phyloP scores from a whole-genome alignment of 441 rosid genomes.

The Euphorbia celastroides region DNA sequence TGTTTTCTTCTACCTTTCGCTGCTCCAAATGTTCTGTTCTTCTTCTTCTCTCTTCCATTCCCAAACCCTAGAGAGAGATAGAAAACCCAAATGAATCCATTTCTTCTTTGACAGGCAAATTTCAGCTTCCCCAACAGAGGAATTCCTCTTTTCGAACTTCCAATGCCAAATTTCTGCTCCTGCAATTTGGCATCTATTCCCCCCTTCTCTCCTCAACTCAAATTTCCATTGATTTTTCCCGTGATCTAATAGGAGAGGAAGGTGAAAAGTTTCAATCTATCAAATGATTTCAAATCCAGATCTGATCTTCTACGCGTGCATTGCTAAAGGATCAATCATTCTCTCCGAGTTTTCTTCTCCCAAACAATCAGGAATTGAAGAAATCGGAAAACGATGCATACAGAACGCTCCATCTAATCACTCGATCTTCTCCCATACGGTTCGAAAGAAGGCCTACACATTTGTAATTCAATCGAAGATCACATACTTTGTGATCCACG shows the following conservation, averaged over 20 bases:
- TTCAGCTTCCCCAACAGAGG: not conserved
- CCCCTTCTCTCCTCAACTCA: not conserved
- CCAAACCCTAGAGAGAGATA: slow-evolving; percentile 24
- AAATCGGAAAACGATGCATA: slow-evolving; percentile 53
- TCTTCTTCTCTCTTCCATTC: slow-evolving; percentile 6
- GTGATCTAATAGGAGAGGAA: not conserved
- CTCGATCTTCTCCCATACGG: slow-evolving; percentile 67
- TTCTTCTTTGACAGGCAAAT: not conserved
- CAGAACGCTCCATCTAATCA: slow-evolving; percentile 64
- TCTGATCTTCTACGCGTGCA: slow-evolving; percentile 56
- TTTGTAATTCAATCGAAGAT: slow-evolving; percentile 57
- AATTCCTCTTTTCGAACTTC: not conserved
- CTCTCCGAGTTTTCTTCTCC: slow-evolving; percentile 53
- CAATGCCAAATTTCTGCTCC: slow-evolving; percentile 1
- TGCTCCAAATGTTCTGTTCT: slow-evolving; percentile 20
- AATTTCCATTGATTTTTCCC: not conserved
- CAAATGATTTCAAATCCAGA: slow-evolving; percentile 60
- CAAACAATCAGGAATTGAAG: slow-evolving; percentile 44
- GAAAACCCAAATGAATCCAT: not conserved
- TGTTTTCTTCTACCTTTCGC: slow-evolving; percentile 16
- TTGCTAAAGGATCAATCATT: slow-evolving; percentile 54
- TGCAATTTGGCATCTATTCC: not conserved
- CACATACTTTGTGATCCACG: slow-evolving; percentile 50
- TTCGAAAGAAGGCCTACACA: slow-evolving; percentile 43
- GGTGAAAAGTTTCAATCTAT: not conserved